Conservation (phyloP, 306 rosid species). For the Cucurbita moschata region DNA sequence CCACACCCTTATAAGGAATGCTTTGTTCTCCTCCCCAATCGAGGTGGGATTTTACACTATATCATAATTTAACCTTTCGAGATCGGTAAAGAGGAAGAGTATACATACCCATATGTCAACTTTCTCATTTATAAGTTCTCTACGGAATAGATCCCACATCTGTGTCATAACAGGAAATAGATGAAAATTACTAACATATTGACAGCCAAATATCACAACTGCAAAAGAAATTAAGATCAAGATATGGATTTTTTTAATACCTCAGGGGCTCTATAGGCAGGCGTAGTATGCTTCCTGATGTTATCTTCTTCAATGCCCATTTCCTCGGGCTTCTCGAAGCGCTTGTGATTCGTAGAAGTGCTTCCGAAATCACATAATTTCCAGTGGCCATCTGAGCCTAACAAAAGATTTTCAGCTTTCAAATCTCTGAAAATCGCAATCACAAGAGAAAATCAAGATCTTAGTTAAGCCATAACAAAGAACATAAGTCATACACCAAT, state of each 20-base stretch:
- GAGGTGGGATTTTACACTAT: not conserved
- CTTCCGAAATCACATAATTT: slow-evolving; percentile 98
- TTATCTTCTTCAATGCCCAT: slow-evolving; percentile 99
- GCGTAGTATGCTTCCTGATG: slow-evolving; percentile 95
- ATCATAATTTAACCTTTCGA: not conserved
- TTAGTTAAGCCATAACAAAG: not conserved
- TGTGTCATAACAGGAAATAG: slow-evolving; percentile 17
- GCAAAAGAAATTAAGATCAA: not conserved
- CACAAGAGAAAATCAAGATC: not conserved
- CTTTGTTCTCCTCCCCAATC: no score
- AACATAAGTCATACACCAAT: not conserved
- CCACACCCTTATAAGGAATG: no score
- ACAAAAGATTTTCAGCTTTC: slow-evolving; percentile 80
- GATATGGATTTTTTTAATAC: slow-evolving; percentile 18
- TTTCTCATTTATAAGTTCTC: slow-evolving; percentile 79
- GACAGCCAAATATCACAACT: not conserved
- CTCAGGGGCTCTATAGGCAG: slow-evolving; percentile 97
- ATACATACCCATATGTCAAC: slow-evolving; percentile 94
- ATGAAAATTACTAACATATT: not conserved
- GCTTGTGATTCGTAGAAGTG: slow-evolving; percentile 79
- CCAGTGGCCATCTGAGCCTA: slow-evolving; percentile 78
- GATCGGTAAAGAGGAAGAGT: not conserved
- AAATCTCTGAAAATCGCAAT: slow-evolving; percentile 47
- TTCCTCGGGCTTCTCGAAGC: slow-evolving; percentile 89
- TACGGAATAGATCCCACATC: slow-evolving; percentile 97